phyloP scores from a whole-genome alignment of 106 monocot genomes.

The Apostasia ramifera region DNA sequence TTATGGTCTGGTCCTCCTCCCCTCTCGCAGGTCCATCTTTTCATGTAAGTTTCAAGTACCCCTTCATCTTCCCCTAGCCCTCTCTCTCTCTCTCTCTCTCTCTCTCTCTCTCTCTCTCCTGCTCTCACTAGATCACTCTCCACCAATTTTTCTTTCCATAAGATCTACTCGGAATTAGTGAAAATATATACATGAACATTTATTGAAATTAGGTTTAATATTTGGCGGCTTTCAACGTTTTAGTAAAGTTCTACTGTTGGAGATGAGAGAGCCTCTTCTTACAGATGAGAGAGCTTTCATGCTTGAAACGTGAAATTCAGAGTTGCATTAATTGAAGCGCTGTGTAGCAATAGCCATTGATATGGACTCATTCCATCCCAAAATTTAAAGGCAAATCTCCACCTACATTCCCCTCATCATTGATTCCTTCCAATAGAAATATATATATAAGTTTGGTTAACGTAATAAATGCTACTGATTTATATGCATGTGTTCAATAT shows the following conservation, averaged over 20 bases:
- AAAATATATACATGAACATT: background rate
- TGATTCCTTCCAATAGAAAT: background rate
- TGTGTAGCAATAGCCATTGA: constrained; percentile 11
- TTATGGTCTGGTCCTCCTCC: constrained; percentile 29
- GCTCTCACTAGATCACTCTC: too few relatives aligned
- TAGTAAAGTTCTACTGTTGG: constrained; percentile 13
- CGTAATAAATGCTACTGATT: too few relatives aligned
- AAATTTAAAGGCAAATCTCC: background rate
- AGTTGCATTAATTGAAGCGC: constrained; percentile 32
- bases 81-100: constrained; percentile 3
- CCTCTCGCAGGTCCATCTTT: constrained; percentile 38
- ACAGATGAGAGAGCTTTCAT: constrained; percentile 9
- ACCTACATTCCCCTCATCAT: background rate
- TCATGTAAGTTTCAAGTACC: constrained; percentile 34
- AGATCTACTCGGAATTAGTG: background rate
- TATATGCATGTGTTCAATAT: too few relatives aligned
- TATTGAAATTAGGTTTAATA: too few relatives aligned
- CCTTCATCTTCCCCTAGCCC: background rate
- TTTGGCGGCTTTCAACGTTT: constrained; percentile 18
- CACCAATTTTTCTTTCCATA: too few relatives aligned
- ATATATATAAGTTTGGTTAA: too few relatives aligned
- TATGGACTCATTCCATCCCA: background rate
- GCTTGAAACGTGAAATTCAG: constrained; percentile 28
- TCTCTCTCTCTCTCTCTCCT: constrained; percentile 10
- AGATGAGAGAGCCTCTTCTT: too few relatives aligned